Conservation (phyloP, 805 yeast genomes). For the Yarrowia sp. region DNA sequence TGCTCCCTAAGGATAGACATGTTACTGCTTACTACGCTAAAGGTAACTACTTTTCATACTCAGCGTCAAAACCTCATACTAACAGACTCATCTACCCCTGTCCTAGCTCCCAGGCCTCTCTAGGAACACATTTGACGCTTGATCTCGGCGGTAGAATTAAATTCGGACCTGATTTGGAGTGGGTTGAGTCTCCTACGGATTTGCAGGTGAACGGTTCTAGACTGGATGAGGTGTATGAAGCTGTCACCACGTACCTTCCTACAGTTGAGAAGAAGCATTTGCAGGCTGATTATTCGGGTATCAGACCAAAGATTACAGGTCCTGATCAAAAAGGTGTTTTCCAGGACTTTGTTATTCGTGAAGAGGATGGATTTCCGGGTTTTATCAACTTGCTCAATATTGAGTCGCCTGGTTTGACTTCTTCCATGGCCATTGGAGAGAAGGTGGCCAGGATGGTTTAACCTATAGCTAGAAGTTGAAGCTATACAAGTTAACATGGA, state of each 20-base stretch:
- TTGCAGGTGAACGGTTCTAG: conserved; percentile 42
- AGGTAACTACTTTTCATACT: conserved; percentile 74
- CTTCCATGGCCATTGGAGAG: conserved; percentile 79
- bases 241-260: conserved; percentile 64
- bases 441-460: conserved; percentile 46
- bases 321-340: conserved; percentile 46
- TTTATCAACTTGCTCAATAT: conserved; percentile 78
- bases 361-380: conserved; percentile 71
- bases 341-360: conserved; percentile 70
- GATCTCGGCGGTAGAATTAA: conserved; percentile 75
- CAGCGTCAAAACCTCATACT: conserved; percentile 49
- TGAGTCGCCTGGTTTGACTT: conserved; percentile 87
- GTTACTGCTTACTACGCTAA: conserved; percentile 67
- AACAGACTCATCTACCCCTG: conserved; percentile 71
- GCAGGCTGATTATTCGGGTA: conserved; percentile 72
- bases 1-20: conserved; percentile 63
- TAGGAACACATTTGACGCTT: conserved; percentile 85
- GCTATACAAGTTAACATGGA: too few relatives aligned
- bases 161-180: conserved; percentile 89
- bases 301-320: conserved; percentile 70
- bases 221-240: conserved; percentile 53
- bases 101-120: conserved; percentile 66
- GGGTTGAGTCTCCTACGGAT: conserved; percentile 50
- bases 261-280: conserved; percentile 51
- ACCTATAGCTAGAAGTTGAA: too few relatives aligned